Evolutionary conservation across 2,329 filamentous ascomycete genomes (phyloP), one percentile per base, ranked within the genome.

Genomic region (Fusarium pseudoanthophilum): DNA sequence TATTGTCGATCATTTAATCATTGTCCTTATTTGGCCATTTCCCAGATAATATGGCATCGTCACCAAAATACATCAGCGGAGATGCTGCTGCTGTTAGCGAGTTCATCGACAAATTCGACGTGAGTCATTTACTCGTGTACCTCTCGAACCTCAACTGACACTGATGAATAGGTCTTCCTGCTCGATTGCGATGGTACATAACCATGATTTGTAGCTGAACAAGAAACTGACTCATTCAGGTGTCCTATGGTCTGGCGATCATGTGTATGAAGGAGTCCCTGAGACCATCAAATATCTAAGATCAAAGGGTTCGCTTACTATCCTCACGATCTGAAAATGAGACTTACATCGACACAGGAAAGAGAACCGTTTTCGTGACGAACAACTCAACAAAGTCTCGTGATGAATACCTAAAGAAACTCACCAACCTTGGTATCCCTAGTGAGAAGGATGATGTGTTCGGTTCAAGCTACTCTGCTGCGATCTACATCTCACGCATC

Each of bases 311-410:
- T 67, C 48, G 64, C 26, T 43, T 34, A 37, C 18, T n/a, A 21
- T 39, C 36, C 55, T 52, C 62, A 58, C 7, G 52, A 32, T 28
- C 45, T 11, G 21, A 71, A 71, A 59, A 30, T 36, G 45, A 58
- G 18, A 39, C 61, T 74, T 34, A 75, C 60, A 63, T 45, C 26
- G 14, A 20, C 8, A 28, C 60, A 96, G 95, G 94, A 80, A 99
- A 99, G 83, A 92, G 92, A 80, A 89, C 96, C 39, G 91, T 99
- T 61, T 99, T 99, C 80, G 96, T 99, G 59, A 99, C 96, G 45
- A 99, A 99, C 85, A 99, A 99, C 86, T 98, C 95, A 79, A 98
- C 96, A 64, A 99, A 99, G 82, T 97, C 95, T 16, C 92, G 96
- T 64, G 86, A 89, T 56, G 95, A 98, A 81, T 99, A 99, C 84